Base-by-base conservation (phyloP, 2,329 filamentous ascomycete genomes). In the Xylariaceae sp. region DNA sequence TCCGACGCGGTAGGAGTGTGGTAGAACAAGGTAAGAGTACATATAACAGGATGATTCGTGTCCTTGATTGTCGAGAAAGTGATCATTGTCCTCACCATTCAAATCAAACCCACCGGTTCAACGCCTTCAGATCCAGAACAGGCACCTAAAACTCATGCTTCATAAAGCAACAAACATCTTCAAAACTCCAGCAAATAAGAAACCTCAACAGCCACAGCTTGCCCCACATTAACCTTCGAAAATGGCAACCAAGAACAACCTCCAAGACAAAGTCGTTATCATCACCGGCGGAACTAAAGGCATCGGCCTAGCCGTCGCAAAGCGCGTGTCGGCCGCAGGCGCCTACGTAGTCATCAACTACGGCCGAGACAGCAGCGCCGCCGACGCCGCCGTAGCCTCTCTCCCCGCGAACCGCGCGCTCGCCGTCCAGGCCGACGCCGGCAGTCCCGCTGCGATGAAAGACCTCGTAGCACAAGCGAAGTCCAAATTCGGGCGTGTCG, bases 271-370 rank as follows among this genome's bases (percentile, higher is more conserved):
- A 55, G 59, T 67, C 16, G 56, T 75, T 51, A 67, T 81, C 58
- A 67, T 82, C 62, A 80, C 77, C 19, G 77, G 72, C 47, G 71
- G 70, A 44, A 75, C 74, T 44, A 79, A 79, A 55, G 80, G 80
- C 48, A 82, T 83, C 50, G 81, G 80, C 22, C 69, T 72, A 44
- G 77, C 78, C 45, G 77, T 77, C 43, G 78, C 77, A 50, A 72
- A 78, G 44, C 72, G 75, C 48, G 74, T 82, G 33, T 77, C 76
- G 56, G 66, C 69, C 48, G 72, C 74, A 42, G 80, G 80, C 23
- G 76, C 75, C 55, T 74, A 67, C 53, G 74, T 84, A 29, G 68
- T 82, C 34, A 68, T 83, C 52, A 83, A 82, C 64, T 83, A 83
- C 65, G 62, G 67, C 17, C 68, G 65, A 36, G 70, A 77, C 56